These are phyloP conservation scores for Penicillium alfredii DNA, from an alignment of 495 filamentous ascomycete genomes.

Conservation along the genomic window DNA sequence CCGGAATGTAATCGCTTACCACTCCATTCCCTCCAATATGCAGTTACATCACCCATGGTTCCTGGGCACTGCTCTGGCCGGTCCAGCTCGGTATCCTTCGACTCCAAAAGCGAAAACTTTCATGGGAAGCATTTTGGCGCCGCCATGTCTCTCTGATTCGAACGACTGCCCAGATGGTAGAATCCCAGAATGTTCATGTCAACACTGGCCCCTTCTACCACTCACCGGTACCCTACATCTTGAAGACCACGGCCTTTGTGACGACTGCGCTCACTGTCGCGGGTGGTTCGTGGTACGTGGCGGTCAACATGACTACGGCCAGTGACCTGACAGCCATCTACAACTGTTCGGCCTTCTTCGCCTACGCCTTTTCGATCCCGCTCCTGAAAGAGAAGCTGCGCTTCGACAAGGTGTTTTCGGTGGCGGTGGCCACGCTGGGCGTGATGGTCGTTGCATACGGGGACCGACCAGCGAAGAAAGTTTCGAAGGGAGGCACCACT, in stretches of 20 bases:
- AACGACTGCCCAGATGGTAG: conserved; percentile 82
- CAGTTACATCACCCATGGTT: conserved; percentile 88
- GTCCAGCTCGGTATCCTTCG: conserved; percentile 74
- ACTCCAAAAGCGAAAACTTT: conserved; percentile 59
- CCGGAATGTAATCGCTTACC: conserved; percentile 14
- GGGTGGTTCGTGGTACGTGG: conserved; percentile 91
- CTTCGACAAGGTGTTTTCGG: conserved; percentile 73
- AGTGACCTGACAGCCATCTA: conserved; percentile 96
- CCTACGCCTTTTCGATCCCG: conserved; percentile 90
- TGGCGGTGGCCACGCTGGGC: conserved; percentile 77
- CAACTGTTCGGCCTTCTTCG: conserved; percentile 98
- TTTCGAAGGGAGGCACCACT: conserved; percentile 44
- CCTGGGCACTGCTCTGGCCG: conserved; percentile 86
- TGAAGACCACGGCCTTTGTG: conserved; percentile 70
- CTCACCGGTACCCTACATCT: conserved; percentile 66
- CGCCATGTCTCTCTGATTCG: conserved; percentile 67
- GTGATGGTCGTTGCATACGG: conserved; percentile 93
- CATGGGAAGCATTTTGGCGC: conserved; percentile 85
- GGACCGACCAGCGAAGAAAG: conserved; percentile 48
- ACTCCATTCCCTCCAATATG: conserved; percentile 3
- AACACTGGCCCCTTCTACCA: conserved; percentile 39
- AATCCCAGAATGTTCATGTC: conserved; percentile 57
- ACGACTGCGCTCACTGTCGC: conserved; percentile 85
- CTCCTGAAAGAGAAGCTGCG: conserved; percentile 77
- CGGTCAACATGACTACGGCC: conserved; percentile 85